phyloP scores from a whole-genome alignment of 768 basidiomycete genomes.

The Leucocoprinus leucothites region DNA sequence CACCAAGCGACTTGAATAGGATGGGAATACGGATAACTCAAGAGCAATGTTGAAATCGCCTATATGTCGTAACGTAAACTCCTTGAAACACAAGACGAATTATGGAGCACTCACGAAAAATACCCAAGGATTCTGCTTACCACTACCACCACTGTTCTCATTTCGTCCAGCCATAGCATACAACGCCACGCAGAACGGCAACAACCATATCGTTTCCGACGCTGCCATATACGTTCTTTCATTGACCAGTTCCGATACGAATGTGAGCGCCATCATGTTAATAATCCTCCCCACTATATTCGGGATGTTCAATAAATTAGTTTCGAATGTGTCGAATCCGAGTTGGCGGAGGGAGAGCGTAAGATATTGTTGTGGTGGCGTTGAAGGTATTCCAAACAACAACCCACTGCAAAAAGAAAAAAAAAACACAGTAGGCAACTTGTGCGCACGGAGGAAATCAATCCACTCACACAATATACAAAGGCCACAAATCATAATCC shows the following conservation, averaged over 20 bases:
- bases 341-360: conserved; percentile 53
- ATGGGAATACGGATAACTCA: conserved; percentile 35
- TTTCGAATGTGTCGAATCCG: conserved; percentile 61
- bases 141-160: no score
- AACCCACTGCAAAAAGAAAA: conserved; percentile 35
- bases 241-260: conserved; percentile 50
- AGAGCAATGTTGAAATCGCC: conserved; percentile 14
- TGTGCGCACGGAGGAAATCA: no score
- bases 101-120: conserved; percentile 44
- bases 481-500: conserved; percentile 66
- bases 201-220: conserved; percentile 53
- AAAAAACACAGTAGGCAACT: not conserved
- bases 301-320: conserved; percentile 61
- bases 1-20: conserved; percentile 59
- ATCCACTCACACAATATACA: conserved; percentile 48
- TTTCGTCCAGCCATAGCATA: conserved; percentile 45
- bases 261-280: conserved; percentile 46
- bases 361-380: conserved; percentile 51
- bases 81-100: no score
- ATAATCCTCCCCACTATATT: conserved; percentile 48
- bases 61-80: conserved; percentile 11
- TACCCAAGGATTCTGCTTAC: conserved; percentile 45
- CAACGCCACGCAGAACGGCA: conserved; percentile 59
- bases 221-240: conserved; percentile 54
- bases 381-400: conserved; percentile 47